Percentiles rank a stretch among this genome's conserved stretches.
Conservation (phyloP, 129 eudicot species). For the Gnaphalium uliginosum region DNA sequence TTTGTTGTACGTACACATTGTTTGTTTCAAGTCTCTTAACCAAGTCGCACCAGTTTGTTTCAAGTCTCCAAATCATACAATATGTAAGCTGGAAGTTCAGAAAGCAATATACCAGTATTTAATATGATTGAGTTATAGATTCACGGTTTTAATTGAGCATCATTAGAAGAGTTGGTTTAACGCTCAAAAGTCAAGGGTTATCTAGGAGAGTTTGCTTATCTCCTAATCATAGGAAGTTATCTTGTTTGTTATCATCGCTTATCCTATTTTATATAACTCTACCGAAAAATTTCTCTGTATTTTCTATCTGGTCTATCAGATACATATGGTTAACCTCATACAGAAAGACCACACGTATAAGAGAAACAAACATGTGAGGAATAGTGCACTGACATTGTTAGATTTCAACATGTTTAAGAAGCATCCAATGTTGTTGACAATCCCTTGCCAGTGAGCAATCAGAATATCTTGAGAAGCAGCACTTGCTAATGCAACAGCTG, state of each 20-base stretch:
- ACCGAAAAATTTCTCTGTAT: background rate
- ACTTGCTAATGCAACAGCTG: conserved; percentile 73
- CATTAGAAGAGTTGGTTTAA: background rate
- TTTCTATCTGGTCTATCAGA: background rate
- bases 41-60: background rate
- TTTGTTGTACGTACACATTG: background rate
- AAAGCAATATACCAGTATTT: background rate
- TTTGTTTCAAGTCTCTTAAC: background rate
- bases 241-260: background rate
- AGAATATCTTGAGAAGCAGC: conserved; percentile 91
- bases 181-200: background rate
- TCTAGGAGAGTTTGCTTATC: background rate
- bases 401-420: conserved; percentile 75
- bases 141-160: background rate
- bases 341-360: background rate
- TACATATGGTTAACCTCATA: background rate
- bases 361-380: conserved; percentile 24
- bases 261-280: background rate
- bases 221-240: background rate
- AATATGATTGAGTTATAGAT: background rate
- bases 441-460: conserved; percentile 96
- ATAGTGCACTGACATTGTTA: conserved; percentile 57
- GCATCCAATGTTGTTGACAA: conserved; percentile 76
- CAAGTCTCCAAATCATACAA: background rate
- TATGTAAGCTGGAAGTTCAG: background rate